Base-by-base conservation (phyloP, 2,329 filamentous ascomycete genomes). In the Epichloe brachyelytri region DNA sequence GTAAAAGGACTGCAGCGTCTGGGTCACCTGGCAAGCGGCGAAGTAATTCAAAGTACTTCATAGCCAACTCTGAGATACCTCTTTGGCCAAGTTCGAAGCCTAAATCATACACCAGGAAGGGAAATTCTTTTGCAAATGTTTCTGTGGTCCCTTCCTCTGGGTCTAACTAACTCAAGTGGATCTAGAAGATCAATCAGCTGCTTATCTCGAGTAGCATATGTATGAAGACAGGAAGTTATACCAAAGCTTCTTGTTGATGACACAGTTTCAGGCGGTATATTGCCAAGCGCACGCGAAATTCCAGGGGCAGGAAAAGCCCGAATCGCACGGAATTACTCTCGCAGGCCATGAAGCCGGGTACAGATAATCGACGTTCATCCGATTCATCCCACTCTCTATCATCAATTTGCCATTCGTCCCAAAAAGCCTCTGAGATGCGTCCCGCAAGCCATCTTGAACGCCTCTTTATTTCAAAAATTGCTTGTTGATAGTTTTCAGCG, bases 301-400 rank as follows among this genome's bases (percentile, higher is more conserved):
- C 89, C 5, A 90, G 65, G 0, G 90, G 91, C 39, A 96, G 71
- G 1, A 82, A 80, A 39, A 76, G 66, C 0, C 88, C 89, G 63
- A 95, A 95, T 0, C 76, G 70, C 5, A 75, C 71, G 4, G 68
- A 61, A 1, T 76, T 71, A 62, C 79, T 80, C 43, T 66, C 67
- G 3, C 69, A 74, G 4, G 75, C 70, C 8, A 73, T 66, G 62
- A 85, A 95, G 1, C 77, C 77, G 2, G 77, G 65, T 5, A 86
- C 75, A 52, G 75, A 67, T 2, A 71, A 65, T 52, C 90, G 81
- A 54, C 93, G 83, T 19, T 76, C 73, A 60, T 88, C 80, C 43
- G 83, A 77, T 5, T 78, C 68, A 63, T 98, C 93, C 80, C 89
- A 98, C 68, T 98, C 93, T 51, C 89, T 78, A 64, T 95, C 89